Evolutionary conservation across 176 grass and related monocot genomes (phyloP), one percentile per base, ranked within the genome.

Genomic region (Saccharum officinarum): DNA sequence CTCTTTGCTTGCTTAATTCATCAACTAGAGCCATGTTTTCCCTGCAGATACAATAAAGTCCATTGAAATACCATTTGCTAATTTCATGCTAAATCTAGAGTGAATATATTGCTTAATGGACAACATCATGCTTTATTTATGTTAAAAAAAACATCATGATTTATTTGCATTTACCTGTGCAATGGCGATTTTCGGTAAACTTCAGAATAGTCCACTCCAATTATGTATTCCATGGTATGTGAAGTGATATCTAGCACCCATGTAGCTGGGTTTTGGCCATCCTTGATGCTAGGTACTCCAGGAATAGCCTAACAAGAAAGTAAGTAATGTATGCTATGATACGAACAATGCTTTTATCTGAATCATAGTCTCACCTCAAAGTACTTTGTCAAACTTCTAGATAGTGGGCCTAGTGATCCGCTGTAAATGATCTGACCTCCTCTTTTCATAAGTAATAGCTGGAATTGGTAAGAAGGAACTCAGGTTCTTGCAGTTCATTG

Each of bases 391-490:
- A 97, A 91, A 64, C 84, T 93, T 3, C 69, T 86, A 64, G 92
- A 97, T 64, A 97, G 74, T 28, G 87, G 65, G 40, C 95, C 95
- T 80, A 97, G 47, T 69, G 90, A 84, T 75, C 92, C 95, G 55
- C 60, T 91, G 75, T 97, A 97, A 14, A 97, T 93, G 39, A 97
- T 47, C 76, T 91, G 86, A 33, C 92, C 95, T 25, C 92, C 92
- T 87, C 86, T 91, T 86, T 95, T 98, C 95, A 98, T 98, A 83
- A 98, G 85, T 62, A 98, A 41, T 68, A 98, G 90, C 92, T 98
- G 69, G 46, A 80, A 62, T 52, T 37, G 60, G 20, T 69, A 39
- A 22, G 38, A 38, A 69, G 37, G 1, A 69, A 65, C 11, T 65
- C 12, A 31, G 44, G 10, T 45, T 45, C 10, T 65, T n/a, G 28